These are phyloP conservation scores for Scedosporium dehoogii DNA, from an alignment of 2,329 filamentous ascomycete genomes.

Conservation along the genomic window DNA sequence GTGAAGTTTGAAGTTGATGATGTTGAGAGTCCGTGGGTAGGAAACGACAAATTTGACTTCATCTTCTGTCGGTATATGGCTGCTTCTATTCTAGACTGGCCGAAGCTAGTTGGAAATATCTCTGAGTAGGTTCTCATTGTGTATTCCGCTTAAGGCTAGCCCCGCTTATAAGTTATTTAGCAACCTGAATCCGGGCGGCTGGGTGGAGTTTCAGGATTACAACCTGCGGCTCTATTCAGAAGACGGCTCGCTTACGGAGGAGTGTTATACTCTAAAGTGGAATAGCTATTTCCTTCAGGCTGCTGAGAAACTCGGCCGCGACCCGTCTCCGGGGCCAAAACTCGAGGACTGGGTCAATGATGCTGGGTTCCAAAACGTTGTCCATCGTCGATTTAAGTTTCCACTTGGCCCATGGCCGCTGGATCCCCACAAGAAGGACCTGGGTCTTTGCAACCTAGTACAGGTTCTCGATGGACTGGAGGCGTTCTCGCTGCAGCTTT, in stretches of 20 bases:
- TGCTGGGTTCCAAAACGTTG: conserved; percentile 42
- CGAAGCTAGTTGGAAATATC: conserved; percentile 32
- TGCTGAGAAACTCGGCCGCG: conserved; percentile 12
- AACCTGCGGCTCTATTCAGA: conserved; percentile 20
- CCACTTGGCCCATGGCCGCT: conserved; percentile 45
- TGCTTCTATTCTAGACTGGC: conserved; percentile 47
- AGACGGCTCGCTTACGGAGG: conserved; percentile 14
- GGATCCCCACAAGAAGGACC: conserved; percentile 20
- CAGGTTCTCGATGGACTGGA: conserved; percentile 14
- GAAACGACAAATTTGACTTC: conserved; percentile 45
- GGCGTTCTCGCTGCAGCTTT: conserved; percentile 15
- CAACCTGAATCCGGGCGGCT: conserved; percentile 42
- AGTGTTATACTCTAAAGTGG: conserved; percentile 14
- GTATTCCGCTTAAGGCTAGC: too few species aligned
- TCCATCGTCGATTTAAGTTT: conserved; percentile 37
- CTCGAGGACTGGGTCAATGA: conserved; percentile 19
- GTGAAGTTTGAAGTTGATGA: conserved; percentile 48
- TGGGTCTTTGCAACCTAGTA: conserved; percentile 12
- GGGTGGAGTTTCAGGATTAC: conserved; percentile 46
- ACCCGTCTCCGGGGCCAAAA: conserved; percentile 19
- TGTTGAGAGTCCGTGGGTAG: conserved; percentile 45
- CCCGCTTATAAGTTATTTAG: conserved; percentile 16
- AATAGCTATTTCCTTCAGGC: conserved; percentile 15
- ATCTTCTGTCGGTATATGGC: conserved; percentile 49
- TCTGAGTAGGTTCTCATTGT: conserved; percentile 25